phyloP scores from a whole-genome alignment of 176 grass and related monocot species.

The Secale cereale region DNA sequence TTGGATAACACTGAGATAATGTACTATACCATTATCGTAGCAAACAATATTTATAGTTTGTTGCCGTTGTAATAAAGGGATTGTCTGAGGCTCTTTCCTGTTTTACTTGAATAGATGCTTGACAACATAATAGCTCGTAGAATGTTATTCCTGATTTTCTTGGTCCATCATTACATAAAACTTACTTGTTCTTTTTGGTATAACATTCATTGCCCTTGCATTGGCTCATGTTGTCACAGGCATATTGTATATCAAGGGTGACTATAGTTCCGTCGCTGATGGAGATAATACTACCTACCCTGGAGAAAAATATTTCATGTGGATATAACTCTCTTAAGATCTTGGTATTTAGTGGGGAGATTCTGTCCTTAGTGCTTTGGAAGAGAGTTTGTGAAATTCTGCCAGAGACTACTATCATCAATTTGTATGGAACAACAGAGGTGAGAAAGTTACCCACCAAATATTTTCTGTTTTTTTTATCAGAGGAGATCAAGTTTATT shows the following conservation, averaged over 20 bases:
- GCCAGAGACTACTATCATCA: conserved; percentile 64
- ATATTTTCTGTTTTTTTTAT: conserved; percentile 20
- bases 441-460: conserved; percentile 41
- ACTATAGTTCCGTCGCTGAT: conserved; percentile 83
- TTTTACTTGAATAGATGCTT: not conserved
- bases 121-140: not conserved
- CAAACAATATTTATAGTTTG: not conserved
- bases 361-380: conserved; percentile 63
- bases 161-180: conserved; percentile 1
- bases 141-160: not conserved
- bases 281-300: conserved; percentile 46
- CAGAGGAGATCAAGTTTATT: not conserved
- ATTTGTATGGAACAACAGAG: conserved; percentile 88
- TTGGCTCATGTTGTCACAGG: conserved; percentile 35
- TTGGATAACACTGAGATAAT: not conserved
- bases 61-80: not conserved
- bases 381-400: conserved; percentile 53
- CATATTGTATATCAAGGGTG: conserved; percentile 68
- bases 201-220: conserved; percentile 8
- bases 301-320: conserved; percentile 37
- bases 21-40: not conserved
- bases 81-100: not conserved
- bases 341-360: conserved; percentile 82
- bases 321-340: conserved; percentile 55
- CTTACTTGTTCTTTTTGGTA: conserved; percentile 5